Conservation (phyloP, 2,329 filamentous ascomycete genomes). For the Ceratocystis diversiconidia region DNA sequence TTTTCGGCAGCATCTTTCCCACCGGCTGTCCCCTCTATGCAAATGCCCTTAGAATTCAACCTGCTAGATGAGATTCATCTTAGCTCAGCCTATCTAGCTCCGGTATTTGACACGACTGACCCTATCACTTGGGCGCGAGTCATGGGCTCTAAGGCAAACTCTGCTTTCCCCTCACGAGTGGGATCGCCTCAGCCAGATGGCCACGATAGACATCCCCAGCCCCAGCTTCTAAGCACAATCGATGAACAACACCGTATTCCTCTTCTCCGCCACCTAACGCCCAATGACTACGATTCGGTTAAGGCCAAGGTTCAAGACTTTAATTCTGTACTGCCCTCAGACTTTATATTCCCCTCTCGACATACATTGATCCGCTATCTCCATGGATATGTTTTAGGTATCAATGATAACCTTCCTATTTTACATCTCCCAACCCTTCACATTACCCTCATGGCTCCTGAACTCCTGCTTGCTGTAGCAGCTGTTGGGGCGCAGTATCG, state of each 20-base stretch:
- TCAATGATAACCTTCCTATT: constrained; percentile 44
- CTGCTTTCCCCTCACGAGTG: constrained; percentile 41
- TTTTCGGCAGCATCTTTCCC: constrained; percentile 6
- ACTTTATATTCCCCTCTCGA: constrained; percentile 55
- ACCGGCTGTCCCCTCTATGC: constrained; percentile 21
- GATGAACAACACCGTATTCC: constrained; percentile 26
- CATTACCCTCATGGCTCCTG: constrained; percentile 49
- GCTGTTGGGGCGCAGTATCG: constrained; percentile 55
- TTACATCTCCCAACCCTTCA: constrained; percentile 54
- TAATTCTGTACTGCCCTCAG: constrained; percentile 42
- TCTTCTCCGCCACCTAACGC: constrained; percentile 35
- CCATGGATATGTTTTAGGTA: constrained; percentile 55
- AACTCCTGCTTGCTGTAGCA: constrained; percentile 52
- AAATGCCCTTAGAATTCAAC: constrained; percentile 21
- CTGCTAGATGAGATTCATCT: constrained; percentile 9
- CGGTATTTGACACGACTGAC: constrained; percentile 10
- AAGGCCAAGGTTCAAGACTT: constrained; percentile 48
- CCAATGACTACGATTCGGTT: constrained; percentile 40
- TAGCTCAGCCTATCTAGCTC: constrained; percentile 1
- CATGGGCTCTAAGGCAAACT: constrained; percentile 33
- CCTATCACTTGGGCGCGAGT: constrained; percentile 14
- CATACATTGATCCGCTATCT: constrained; percentile 55
- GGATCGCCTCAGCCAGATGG: constrained; percentile 39
- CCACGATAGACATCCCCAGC: constrained; percentile 26
- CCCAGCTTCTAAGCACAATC: constrained; percentile 19